phyloP scores from a whole-genome alignment of 148 eudicot genomes.

The Heliamphora exappendiculata region DNA sequence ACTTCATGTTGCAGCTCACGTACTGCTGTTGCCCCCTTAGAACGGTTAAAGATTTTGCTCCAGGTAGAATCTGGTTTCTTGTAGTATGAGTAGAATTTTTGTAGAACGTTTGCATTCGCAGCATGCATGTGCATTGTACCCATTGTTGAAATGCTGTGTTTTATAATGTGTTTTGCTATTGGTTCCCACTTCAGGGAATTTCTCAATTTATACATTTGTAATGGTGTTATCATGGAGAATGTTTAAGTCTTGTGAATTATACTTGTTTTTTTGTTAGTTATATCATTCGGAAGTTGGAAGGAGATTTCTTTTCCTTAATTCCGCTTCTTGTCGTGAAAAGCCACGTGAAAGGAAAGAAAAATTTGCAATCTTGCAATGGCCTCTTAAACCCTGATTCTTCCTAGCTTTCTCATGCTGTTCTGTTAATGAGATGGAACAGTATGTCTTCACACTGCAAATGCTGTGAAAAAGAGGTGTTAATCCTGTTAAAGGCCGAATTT shows the following conservation, averaged over 20 bases:
- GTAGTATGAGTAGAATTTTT: background rate
- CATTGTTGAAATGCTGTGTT: background rate
- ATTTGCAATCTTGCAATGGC: background rate
- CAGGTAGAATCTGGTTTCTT: constrained; percentile 44
- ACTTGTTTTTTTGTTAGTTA: background rate
- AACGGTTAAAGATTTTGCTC: constrained; percentile 72
- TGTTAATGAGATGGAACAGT: constrained; percentile 2
- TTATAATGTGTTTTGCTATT: background rate
- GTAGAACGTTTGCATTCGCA: background rate
- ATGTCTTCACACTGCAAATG: background rate
- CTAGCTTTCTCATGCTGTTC: background rate
- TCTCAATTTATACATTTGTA: background rate
- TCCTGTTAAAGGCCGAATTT: no score
- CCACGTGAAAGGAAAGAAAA: background rate
- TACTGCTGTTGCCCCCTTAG: constrained; percentile 88
- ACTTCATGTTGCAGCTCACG: constrained; percentile 54
- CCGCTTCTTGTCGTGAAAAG: background rate
- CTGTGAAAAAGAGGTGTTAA: background rate
- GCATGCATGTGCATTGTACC: background rate
- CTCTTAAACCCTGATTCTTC: background rate
- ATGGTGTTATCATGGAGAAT: background rate
- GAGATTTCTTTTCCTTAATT: background rate
- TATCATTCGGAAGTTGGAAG: background rate
- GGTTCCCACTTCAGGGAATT: background rate
- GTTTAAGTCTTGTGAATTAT: background rate